phyloP scores from a whole-genome alignment of 352 stramenopile genomes.

The Paralagenidium karlingii region DNA sequence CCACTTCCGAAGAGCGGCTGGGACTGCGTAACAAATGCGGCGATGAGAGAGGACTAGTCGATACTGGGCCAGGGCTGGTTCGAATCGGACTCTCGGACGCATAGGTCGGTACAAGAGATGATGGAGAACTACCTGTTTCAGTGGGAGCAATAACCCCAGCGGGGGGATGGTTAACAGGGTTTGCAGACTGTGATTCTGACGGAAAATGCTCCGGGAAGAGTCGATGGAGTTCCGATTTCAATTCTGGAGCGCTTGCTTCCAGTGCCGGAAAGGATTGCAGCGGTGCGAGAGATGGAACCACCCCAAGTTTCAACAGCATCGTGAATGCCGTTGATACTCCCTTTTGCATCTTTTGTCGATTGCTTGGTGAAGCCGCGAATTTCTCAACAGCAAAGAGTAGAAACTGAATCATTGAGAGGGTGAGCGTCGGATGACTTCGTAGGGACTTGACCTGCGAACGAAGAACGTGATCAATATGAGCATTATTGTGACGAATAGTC shows the following conservation, averaged over 20 bases:
- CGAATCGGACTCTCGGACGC: constrained; percentile 30
- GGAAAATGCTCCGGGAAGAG: constrained; percentile 80
- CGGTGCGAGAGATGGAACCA: constrained; percentile 47
- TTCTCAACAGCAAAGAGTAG: constrained; percentile 78
- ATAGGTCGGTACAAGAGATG: constrained; percentile 22
- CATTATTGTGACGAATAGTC: neutral
- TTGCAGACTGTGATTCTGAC: no score
- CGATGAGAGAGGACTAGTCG: constrained; percentile 38
- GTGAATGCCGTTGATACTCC: constrained; percentile 64
- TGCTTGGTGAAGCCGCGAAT: constrained; percentile 59
- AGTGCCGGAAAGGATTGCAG: constrained; percentile 74
- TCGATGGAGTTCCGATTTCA: constrained; percentile 57
- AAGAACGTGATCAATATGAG: neutral
- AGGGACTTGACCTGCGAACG: constrained; percentile 62
- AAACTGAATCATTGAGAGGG: constrained; percentile 75
- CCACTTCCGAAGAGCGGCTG: constrained; percentile 49
- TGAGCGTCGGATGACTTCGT: constrained; percentile 74
- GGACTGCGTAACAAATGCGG: constrained; percentile 45
- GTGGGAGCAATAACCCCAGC: constrained; percentile 23
- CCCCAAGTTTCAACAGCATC: constrained; percentile 61
- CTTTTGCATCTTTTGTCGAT: constrained; percentile 71
- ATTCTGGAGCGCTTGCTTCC: constrained; percentile 42
- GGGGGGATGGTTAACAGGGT: constrained; percentile 9
- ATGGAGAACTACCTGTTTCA: constrained; percentile 17
- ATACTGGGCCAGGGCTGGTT: constrained; percentile 26